Base-by-base conservation (phyloP, 2,329 filamentous ascomycete species). In the Penicillium sp. region DNA sequence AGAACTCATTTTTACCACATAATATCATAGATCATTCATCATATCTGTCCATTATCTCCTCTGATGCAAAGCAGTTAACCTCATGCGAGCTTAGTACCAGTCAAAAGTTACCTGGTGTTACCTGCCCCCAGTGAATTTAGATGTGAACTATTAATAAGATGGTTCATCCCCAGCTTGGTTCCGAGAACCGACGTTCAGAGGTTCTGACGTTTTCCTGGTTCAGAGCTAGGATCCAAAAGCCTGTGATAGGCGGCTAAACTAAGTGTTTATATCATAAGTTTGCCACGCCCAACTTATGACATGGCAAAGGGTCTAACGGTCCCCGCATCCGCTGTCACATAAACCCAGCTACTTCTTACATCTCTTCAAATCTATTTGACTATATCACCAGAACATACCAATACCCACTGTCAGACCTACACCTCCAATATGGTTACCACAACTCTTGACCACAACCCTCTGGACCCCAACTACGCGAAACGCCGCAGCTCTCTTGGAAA, bases 261-360 rank as follows among this genome's bases (percentile, higher is more conserved):
- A 24, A 60, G 54, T 61, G 52, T 59, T 60, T 58, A 60, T 49
- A 58, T 61, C 55, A 61, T 58, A 58, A 24, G 38, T 53, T 60
- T 45, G 59, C 59, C 59, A 61, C 59, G 9, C 36, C 36, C 52
- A 29, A 29, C 42, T 29, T 45, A 44, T 50, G 52, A 54, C 39
- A 54, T 47, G 46, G 48, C 32, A 42, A 47, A 46, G 31, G 29
- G 21, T 46, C 39, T 11, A 43, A 31, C 24, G 29, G 54, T 57
- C 57, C 59, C 57, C 59, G 57, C 57, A 60, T 58, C 38, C 46
- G 24, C 24, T 27, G 13, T 22, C 13, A 32, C 18, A 38, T 46
- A 24, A n/a, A n/a, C 8, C n/a, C 9, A 46, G 14, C 10, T 5
- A 34, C 31, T 34, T 34, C 31, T 5, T 27, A 27, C 10, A 4